These are phyloP conservation scores for Cladosporium phlei DNA, from an alignment of 2,329 filamentous ascomycete genomes.

Conservation along the genomic window DNA sequence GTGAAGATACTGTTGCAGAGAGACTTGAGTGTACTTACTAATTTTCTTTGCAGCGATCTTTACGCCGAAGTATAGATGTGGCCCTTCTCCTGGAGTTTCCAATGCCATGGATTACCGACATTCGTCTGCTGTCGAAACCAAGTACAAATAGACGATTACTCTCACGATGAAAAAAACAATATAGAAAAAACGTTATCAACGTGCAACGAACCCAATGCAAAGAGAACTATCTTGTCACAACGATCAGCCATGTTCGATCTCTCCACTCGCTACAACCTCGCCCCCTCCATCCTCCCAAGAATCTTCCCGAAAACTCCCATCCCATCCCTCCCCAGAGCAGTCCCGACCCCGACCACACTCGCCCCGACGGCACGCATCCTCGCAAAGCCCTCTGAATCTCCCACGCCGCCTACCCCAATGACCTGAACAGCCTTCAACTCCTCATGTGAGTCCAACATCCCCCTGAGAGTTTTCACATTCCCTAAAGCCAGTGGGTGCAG, in stretches of 20 bases:
- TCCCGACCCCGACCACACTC: slow-evolving; percentile 62
- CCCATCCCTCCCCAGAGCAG: slow-evolving; percentile 62
- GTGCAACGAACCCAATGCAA: no score
- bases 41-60: slow-evolving; percentile 25
- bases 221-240: no score
- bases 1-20: no score
- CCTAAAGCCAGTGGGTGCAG: slow-evolving; percentile 70
- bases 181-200: no score
- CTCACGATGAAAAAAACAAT: no score
- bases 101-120: no score
- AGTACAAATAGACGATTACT: no score
- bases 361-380: slow-evolving; percentile 67
- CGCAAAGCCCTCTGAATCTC: slow-evolving; percentile 56
- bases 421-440: slow-evolving; percentile 54
- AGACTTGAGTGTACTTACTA: slow-evolving; percentile 12
- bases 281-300: neutral
- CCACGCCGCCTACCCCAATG: slow-evolving; percentile 69
- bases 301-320: slow-evolving; percentile 60
- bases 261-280: neutral
- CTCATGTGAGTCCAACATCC: slow-evolving; percentile 50
- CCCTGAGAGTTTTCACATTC: slow-evolving; percentile 65
- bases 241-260: no score
- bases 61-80: slow-evolving; percentile 30
- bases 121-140: no score
- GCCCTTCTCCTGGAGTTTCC: no score